Conservation (phyloP, 1,139 yeast genomes). For the Scheffersomyces illinoinensis region DNA sequence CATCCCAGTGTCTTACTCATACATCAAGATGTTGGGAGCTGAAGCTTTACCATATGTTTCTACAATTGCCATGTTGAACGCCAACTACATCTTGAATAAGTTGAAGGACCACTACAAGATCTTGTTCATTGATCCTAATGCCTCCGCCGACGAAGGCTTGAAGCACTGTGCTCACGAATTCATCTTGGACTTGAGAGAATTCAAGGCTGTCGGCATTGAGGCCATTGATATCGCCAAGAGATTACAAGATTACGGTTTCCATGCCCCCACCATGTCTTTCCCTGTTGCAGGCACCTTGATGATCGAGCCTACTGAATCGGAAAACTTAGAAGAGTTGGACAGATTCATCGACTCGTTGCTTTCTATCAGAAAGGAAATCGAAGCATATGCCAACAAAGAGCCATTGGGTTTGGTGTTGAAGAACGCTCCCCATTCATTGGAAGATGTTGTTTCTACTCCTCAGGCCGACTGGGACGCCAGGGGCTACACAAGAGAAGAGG, state of each 20-base stretch:
- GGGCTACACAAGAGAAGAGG: slow-evolving; percentile 90
- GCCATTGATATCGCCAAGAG: slow-evolving; percentile 97
- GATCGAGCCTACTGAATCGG: slow-evolving; percentile 98
- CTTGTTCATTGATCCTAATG: slow-evolving; percentile 62
- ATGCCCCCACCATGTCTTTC: slow-evolving; percentile 98
- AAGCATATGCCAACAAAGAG: slow-evolving; percentile 67
- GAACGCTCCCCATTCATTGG: slow-evolving; percentile 90
- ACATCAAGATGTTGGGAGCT: slow-evolving; percentile 91
- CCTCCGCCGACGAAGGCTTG: slow-evolving; percentile 47
- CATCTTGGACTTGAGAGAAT: slow-evolving; percentile 85
- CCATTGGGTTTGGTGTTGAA: slow-evolving; percentile 72
- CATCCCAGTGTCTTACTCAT: slow-evolving; percentile 90
- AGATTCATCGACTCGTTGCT: slow-evolving; percentile 88
- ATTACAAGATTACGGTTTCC: slow-evolving; percentile 97
- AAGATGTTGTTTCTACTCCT: slow-evolving; percentile 63
- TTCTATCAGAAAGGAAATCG: slow-evolving; percentile 79
- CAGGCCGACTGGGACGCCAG: slow-evolving; percentile 72
- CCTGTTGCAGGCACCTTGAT: slow-evolving; percentile 96
- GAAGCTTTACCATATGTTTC: slow-evolving; percentile 82
- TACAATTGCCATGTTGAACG: slow-evolving; percentile 86
- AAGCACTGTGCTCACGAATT: slow-evolving; percentile 96
- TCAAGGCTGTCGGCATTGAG: slow-evolving; percentile 79
- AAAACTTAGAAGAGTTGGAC: slow-evolving; percentile 82
- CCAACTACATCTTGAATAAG: slow-evolving; percentile 89
- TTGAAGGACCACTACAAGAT: slow-evolving; percentile 72